phyloP scores from a whole-genome alignment of 768 basidiomycete genomes.

The Chalciporus piperatus region DNA sequence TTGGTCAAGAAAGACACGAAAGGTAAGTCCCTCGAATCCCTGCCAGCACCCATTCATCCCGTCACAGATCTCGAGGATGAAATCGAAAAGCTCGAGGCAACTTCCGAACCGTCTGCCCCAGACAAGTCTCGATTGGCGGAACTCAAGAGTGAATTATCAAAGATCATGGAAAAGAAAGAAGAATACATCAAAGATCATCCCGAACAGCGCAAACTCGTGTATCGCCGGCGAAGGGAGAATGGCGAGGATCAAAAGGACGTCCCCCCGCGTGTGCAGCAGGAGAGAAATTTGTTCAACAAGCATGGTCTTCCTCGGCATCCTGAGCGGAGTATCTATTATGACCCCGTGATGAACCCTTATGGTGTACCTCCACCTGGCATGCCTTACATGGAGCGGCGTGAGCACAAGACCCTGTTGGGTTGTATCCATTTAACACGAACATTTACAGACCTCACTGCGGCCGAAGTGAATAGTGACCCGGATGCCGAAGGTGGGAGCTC shows the following conservation, averaged over 20 bases:
- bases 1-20: conserved; percentile 92
- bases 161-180: conserved; percentile 82
- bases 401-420: conserved; percentile 29
- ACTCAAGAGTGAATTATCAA: conserved; percentile 74
- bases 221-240: conserved; percentile 49
- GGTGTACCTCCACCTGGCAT: conserved; percentile 95
- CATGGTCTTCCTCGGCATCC: conserved; percentile 86
- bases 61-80: conserved; percentile 75
- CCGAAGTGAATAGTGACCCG: conserved; percentile 63
- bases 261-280: conserved; percentile 37
- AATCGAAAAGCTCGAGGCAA: conserved; percentile 62
- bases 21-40: conserved; percentile 42
- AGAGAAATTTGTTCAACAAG: conserved; percentile 74
- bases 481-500: conserved; percentile 45
- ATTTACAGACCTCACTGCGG: conserved; percentile 52
- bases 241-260: conserved; percentile 41
- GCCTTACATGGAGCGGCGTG: conserved; percentile 90
- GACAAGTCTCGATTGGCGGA: conserved; percentile 67
- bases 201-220: conserved; percentile 85
- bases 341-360: conserved; percentile 89
- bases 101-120: conserved; percentile 39
- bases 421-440: not conserved
- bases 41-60: conserved; percentile 4
- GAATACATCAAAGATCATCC: conserved; percentile 93
- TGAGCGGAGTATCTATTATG: conserved; percentile 91